A percentile compares a stretch with the other conserved stretches of the same genome.
Conservation (phyloP, 2,329 filamentous ascomycete genomes). For the Talaromyces sp. region DNA sequence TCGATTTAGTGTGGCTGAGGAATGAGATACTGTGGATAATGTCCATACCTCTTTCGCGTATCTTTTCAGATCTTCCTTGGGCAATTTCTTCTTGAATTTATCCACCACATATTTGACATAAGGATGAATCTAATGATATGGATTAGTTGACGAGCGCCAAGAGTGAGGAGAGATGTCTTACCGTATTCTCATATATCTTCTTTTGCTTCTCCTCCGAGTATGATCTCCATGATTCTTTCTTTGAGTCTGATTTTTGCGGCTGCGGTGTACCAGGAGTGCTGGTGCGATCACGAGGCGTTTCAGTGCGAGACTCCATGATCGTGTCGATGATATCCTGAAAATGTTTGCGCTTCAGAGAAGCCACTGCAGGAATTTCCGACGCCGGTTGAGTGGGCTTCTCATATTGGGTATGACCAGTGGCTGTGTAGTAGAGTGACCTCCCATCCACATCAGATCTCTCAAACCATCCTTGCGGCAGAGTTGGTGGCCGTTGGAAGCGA, state of each 20-base stretch:
- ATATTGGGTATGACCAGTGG: conserved; percentile 76
- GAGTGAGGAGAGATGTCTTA: conserved; percentile 40
- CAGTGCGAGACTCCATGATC: conserved; percentile 57
- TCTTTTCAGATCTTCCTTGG: conserved; percentile 69
- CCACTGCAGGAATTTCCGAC: conserved; percentile 60
- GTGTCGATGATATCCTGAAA: conserved; percentile 83
- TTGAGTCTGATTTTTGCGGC: conserved; percentile 54
- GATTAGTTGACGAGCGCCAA: background rate
- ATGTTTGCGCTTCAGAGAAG: conserved; percentile 68
- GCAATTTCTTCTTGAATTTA: conserved; percentile 81
- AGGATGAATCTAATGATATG: conserved; percentile 60
- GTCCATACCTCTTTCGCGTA: conserved; percentile 59
- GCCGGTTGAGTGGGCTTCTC: conserved; percentile 68
- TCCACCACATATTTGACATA: conserved; percentile 81
- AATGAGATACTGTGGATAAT: background rate
- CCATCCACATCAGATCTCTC: conserved; percentile 69
- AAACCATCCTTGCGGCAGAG: conserved; percentile 83
- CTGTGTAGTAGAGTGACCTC: conserved; percentile 80
- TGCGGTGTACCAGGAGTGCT: conserved; percentile 64
- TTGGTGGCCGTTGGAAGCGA: conserved; percentile 54
- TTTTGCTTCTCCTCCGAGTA: conserved; percentile 75
- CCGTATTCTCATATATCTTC: conserved; percentile 91
- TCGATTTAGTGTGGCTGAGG: background rate
- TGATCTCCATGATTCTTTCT: conserved; percentile 50
- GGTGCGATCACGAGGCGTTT: conserved; percentile 51